phyloP scores from a whole-genome alignment of 768 basidiomycete genomes.

The Hypsizygus marmoreus region DNA sequence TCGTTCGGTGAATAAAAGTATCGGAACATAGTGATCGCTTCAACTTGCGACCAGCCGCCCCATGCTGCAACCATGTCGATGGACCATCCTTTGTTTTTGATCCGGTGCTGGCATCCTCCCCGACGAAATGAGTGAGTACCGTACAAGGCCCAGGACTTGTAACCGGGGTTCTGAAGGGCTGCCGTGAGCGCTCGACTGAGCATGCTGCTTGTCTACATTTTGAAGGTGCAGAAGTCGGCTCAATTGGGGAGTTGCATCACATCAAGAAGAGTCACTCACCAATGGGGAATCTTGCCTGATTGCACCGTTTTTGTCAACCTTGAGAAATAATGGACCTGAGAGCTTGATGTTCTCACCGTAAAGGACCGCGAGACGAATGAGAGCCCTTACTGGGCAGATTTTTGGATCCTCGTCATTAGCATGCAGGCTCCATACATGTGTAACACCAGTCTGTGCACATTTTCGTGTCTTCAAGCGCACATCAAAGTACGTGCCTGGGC shows the following conservation, averaged over 20 bases:
- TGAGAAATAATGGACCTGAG: conserved; percentile 16
- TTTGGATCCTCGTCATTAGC: conserved; percentile 20
- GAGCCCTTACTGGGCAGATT: conserved; percentile 18
- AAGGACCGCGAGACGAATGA: conserved; percentile 13
- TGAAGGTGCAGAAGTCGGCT: too few species aligned
- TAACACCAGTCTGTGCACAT: conserved; percentile 16
- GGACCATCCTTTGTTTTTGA: conserved; percentile 10
- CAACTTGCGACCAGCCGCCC: conserved; percentile 23
- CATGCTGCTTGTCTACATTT: conserved; percentile 12
- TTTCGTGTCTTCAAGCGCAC: conserved; percentile 14
- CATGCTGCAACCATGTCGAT: conserved; percentile 19
- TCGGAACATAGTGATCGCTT: conserved; percentile 12
- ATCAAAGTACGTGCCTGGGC: conserved; percentile 1
- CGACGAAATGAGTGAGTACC: conserved; percentile 22
- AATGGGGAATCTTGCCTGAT: not conserved
- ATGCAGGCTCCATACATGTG: conserved; percentile 13
- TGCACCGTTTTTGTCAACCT: conserved; percentile 7
- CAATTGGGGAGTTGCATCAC: too few species aligned
- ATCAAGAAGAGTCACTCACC: not conserved
- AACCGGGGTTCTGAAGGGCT: conserved; percentile 17
- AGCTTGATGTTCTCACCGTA: conserved; percentile 7
- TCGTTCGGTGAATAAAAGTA: conserved; percentile 8
- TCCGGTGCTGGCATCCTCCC: conserved; percentile 20
- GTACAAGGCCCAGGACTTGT: conserved; percentile 18
- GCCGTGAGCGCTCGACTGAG: conserved; percentile 11